Evolutionary conservation across 345 rosid genomes (phyloP).

Genomic region (Lepidium didymum): DNA sequence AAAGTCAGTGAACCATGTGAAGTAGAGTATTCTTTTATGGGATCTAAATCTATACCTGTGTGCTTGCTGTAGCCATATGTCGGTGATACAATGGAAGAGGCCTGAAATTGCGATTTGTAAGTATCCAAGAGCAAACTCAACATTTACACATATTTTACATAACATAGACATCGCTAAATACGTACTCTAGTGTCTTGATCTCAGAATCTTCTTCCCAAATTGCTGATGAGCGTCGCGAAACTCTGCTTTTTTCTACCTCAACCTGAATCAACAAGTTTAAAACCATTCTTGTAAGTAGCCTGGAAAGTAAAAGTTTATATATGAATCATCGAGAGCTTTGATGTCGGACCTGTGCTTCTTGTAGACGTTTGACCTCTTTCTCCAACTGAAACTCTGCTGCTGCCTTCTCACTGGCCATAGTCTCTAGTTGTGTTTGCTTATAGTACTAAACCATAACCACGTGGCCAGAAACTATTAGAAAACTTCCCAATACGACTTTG

Average conservation of each 20-base stretch:
- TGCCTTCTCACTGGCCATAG: constrained; percentile 97
- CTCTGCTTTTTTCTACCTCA: constrained; percentile 85
- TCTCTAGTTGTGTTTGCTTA: constrained; percentile 98
- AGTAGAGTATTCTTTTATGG: neutral
- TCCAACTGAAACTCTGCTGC: constrained; percentile 98
- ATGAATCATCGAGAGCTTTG: constrained; percentile 7
- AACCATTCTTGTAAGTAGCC: neutral
- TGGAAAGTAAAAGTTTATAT: neutral
- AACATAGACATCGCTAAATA: neutral
- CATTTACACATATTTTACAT: constrained; percentile 56
- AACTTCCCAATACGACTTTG: neutral
- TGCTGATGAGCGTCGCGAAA: constrained; percentile 58
- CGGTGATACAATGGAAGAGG: constrained; percentile 91
- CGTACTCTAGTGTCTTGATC: constrained; percentile 92
- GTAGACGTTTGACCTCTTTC: constrained; percentile 81
- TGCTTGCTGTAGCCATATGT: constrained; percentile 69
- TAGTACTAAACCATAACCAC: constrained; percentile 53
- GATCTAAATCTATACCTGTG: constrained; percentile 45
- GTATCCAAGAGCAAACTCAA: constrained; percentile 40
- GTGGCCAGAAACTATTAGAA: constrained; percentile 6
- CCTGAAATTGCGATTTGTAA: constrained; percentile 40
- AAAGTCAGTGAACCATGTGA: neutral
- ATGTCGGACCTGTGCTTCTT: constrained; percentile 68
- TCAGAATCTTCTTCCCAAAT: constrained; percentile 97
- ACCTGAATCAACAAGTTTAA: constrained; percentile 36